Base-by-base conservation (phyloP, 345 rosid genomes). In the Lepidium aucheri region DNA sequence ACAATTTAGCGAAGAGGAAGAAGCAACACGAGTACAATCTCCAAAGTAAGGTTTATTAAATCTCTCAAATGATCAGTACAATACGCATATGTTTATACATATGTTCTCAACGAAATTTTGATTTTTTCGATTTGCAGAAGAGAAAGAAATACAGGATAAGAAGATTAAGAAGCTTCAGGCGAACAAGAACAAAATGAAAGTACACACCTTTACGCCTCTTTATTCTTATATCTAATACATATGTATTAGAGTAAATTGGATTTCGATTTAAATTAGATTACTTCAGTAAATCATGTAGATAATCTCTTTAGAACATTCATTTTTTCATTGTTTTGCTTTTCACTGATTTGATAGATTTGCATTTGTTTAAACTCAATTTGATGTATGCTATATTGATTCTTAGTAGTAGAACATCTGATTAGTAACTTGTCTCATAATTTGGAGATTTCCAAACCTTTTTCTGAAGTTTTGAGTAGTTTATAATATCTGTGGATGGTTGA, bases 161-260 rank as follows among this genome's bases (percentile, higher is more conserved):
- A 75, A 60, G 62, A 82, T 53, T 16, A 80, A 77, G 82, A 88
- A 87, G 85, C 96, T 88, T 73, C 85, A 84, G 36, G 78, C 86
- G 0, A 91, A 87, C 88, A 89, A 87, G 78, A 91, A 81, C 63
- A 89, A 90, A 83, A 95, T 95, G 99, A 91, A 95, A 84, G 99
- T 88, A 32, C 52, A 62, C 15, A 3, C 5, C 67, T 76, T 70
- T 76, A 40, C 13, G 40, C 20, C 14, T 53, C 15, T 8, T 43
- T 15, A 8, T 28, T 47, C 3, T 49, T 9, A 68, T 49, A 2
- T 38, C 28, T 16, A 12, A 8, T 36, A 26, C 16, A 7, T 52
- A 42, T 11, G 8, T 11, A 7, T 14, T 7, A 20, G 20, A 32
- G 22, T 66, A 18, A 28, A 28, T 4, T 28, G 16, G 1, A 28